phyloP scores from a whole-genome alignment of 306 rosid genomes.

The Canavalia gladiata region DNA sequence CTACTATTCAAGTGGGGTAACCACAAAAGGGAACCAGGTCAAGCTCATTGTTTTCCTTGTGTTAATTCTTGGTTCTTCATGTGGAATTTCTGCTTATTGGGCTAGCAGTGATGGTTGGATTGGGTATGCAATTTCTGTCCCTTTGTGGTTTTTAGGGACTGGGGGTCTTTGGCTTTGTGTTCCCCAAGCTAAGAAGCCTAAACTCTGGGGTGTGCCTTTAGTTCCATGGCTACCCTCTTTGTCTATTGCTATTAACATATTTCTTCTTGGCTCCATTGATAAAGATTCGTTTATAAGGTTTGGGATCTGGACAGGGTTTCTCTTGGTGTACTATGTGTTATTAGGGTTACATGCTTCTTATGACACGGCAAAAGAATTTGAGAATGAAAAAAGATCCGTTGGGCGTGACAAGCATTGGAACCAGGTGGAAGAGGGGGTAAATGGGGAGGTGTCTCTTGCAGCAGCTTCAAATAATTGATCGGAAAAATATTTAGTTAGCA shows the following conservation, averaged over 20 bases:
- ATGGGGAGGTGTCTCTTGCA: background rate
- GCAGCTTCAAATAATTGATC: background rate
- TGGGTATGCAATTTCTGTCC: slow-evolving; percentile 57
- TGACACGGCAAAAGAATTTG: slow-evolving; percentile 52
- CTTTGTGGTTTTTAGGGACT: slow-evolving; percentile 68
- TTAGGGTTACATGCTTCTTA: slow-evolving; percentile 58
- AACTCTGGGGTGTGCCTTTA: slow-evolving; percentile 81
- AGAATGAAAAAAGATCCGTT: background rate
- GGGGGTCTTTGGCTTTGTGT: slow-evolving; percentile 56
- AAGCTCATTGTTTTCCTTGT: slow-evolving; percentile 60
- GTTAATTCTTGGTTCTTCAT: slow-evolving; percentile 59
- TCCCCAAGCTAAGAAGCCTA: slow-evolving; percentile 74
- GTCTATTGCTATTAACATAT: slow-evolving; percentile 75
- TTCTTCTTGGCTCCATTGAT: slow-evolving; percentile 85
- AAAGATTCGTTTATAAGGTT: slow-evolving; percentile 57
- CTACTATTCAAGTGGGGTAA: slow-evolving; percentile 65
- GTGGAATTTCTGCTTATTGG: slow-evolving; percentile 62
- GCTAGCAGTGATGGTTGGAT: slow-evolving; percentile 50
- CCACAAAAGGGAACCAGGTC: slow-evolving; percentile 43
- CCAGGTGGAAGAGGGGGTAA: slow-evolving; percentile 46
- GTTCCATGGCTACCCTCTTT: slow-evolving; percentile 83
- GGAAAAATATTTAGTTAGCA: background rate
- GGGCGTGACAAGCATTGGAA: slow-evolving; percentile 35
- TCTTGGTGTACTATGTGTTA: slow-evolving; percentile 45
- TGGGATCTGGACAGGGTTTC: slow-evolving; percentile 49